Evolutionary conservation across 108 stramenopile genomes (phyloP), one percentile per base, ranked within the genome.

Genomic region (Tribonema minus): DNA sequence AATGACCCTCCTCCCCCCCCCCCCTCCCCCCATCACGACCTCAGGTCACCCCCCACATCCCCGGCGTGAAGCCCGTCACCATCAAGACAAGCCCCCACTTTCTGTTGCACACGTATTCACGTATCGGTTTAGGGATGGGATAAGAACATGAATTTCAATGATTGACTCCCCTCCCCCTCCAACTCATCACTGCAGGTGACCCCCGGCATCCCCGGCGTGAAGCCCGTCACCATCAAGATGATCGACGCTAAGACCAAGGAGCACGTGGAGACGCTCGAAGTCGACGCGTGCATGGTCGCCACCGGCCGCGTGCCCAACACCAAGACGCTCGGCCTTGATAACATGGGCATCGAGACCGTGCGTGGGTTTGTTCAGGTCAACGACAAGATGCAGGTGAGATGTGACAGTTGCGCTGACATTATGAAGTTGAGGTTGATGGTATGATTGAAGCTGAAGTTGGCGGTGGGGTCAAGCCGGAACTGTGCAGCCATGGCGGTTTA

Each of bases 171-270:
- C n/a, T n/a, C n/a, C n/a, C n/a, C n/a, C n/a, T n/a, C n/a, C n/a
- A n/a, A n/a, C n/a, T n/a, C n/a, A n/a, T n/a, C n/a, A n/a, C n/a
- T n/a, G n/a, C 46, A 54, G 46, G 95, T 98, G 54, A 98, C 90
- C 28, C 95, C 97, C 1, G 97, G 95, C 37, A 90, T 94, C 68
- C 93, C 88, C 1, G 97, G 97, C 54, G 91, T 90, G 71, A 98
- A 96, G 85, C 97, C 97, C 26, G 94, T 95, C 30, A 95, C 94
- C 41, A 94, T 98, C 86, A 93, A 98, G 85, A 94, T 98, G 95
- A 96, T 98, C 87, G 95, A 98, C 87, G 97, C 95, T 72, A 87
- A 91, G 63, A 98, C 97, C 37, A 98, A 98, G 92, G 95, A 95
- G 80, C 95, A 92, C 64, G 94, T 95, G 30, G 97, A 98, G 86